Evolutionary conservation across 371 early-diverging fungal species (phyloP), one percentile per base, ranked within the genome.

Genomic region (Phascolomyces articulosus): DNA sequence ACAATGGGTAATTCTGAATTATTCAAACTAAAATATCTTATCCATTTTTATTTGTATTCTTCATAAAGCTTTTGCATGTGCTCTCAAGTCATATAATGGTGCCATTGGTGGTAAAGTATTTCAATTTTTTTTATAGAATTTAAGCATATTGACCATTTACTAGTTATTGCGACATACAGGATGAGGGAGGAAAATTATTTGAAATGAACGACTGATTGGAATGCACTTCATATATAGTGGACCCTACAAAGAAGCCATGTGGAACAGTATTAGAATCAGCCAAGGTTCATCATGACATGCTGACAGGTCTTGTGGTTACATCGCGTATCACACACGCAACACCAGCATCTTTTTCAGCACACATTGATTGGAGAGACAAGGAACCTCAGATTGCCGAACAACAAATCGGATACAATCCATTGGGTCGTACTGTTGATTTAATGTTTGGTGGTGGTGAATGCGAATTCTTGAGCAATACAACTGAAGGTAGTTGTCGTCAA

Each of bases 181-280:
- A 34, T 34, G 2, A 34, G 11, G 34, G 2, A n/a, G n/a, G n/a
- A n/a, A n/a, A n/a, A n/a, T n/a, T n/a, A n/a, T n/a, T n/a, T n/a
- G n/a, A n/a, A n/a, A n/a, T n/a, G n/a, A n/a, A n/a, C n/a, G n/a
- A n/a, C n/a, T n/a, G n/a, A n/a, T n/a, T n/a, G n/a, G n/a, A n/a
- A n/a, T n/a, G n/a, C n/a, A n/a, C n/a, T n/a, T n/a, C n/a, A n/a
- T n/a, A n/a, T n/a, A n/a, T 54, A 88, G 90, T 90, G 18, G 85
- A 86, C 66, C 77, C 87, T 38, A 24, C 72, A 1, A 74, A 88
- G 28, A 48, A 63, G 4, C 95, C 97, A 4, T 96, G 96, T 68
- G 97, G 95, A 26, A 97, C 97, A 0, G 88, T 97, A 4, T 73
- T 98, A 41, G 98, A 98, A 76, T 93, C 97, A 0, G 98, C 98